phyloP scores from a whole-genome alignment of 441 rosid genomes.

The Gossypium davidsonii region DNA sequence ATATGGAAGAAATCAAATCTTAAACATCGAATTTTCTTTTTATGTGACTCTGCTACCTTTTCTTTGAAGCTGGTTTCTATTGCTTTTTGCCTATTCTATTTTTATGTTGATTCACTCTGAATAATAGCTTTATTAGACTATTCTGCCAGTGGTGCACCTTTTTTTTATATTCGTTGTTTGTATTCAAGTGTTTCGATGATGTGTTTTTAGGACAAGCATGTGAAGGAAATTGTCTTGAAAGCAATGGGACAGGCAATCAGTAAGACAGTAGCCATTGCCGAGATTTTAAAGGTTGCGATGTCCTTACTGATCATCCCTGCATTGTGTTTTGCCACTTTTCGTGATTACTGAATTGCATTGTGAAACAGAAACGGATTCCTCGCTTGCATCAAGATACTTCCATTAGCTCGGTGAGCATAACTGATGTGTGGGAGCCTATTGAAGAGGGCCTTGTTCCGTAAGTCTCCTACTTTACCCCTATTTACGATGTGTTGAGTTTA shows the following conservation, averaged over 20 bases:
- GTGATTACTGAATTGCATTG: slow-evolving; percentile 10
- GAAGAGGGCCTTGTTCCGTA: slow-evolving; percentile 94
- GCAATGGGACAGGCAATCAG: slow-evolving; percentile 97
- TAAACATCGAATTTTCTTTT: not conserved
- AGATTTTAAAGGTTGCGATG: slow-evolving; percentile 59
- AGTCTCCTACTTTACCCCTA: slow-evolving; percentile 20
- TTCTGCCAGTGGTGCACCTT: not conserved
- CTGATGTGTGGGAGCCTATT: slow-evolving; percentile 86
- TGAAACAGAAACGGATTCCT: slow-evolving; percentile 63
- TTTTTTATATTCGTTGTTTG: not conserved
- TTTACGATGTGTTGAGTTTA: not conserved
- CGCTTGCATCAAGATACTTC: slow-evolving; percentile 77
- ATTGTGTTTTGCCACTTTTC: not conserved
- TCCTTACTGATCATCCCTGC: not conserved
- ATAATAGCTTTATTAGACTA: not conserved
- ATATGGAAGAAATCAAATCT: not conserved
- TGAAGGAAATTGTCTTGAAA: slow-evolving; percentile 68
- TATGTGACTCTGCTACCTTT: not conserved
- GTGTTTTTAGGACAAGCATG: slow-evolving; percentile 52
- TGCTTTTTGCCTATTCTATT: not conserved
- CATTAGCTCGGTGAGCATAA: slow-evolving; percentile 77
- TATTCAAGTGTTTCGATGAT: not conserved
- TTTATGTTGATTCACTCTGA: not conserved
- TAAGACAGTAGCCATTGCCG: slow-evolving; percentile 84
- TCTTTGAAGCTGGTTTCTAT: not conserved